Evolutionary conservation across 1,284 basidiomycete species (phyloP).

Genomic region (Vanrija sp.): DNA sequence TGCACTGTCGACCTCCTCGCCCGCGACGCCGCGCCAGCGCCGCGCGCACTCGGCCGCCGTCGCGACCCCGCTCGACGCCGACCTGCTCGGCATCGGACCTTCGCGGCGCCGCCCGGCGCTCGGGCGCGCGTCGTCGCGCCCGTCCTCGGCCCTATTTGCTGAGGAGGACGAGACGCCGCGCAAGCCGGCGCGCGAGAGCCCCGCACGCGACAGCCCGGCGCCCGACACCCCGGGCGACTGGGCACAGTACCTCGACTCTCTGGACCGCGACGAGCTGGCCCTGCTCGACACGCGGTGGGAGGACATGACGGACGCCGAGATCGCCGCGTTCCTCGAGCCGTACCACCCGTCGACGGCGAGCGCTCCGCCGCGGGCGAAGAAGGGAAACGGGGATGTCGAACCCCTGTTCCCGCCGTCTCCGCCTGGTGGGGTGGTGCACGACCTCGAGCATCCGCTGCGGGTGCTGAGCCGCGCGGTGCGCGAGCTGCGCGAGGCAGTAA

Average conservation of each 20-base stretch:
- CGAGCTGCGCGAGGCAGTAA: conserved; percentile 32
- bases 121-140: not conserved
- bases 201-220: not conserved
- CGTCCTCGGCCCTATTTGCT: not conserved
- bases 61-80: conserved; percentile 10
- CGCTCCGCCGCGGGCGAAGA: not conserved
- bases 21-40: too few relatives aligned
- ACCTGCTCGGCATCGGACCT: conserved; percentile 24
- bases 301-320: conserved; percentile 34
- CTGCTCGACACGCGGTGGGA: conserved; percentile 38
- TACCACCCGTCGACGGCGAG: not conserved
- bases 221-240: conserved; percentile 2
- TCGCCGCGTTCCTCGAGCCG: conserved; percentile 18
- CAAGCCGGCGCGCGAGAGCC: not conserved
- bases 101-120: conserved; percentile 1
- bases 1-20: too few relatives aligned
- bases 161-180: conserved; percentile 2
- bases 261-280: conserved; percentile 30
- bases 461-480: conserved; percentile 35
- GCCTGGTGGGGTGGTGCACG: conserved; percentile 14
- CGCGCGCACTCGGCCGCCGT: not conserved
- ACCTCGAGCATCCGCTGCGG: conserved; percentile 27
- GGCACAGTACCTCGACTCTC: conserved; percentile 21
- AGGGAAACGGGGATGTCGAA: not conserved
- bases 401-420: conserved; percentile 43